Conservation (phyloP, 2,329 filamentous ascomycete genomes). For the Alternaria postmessia region DNA sequence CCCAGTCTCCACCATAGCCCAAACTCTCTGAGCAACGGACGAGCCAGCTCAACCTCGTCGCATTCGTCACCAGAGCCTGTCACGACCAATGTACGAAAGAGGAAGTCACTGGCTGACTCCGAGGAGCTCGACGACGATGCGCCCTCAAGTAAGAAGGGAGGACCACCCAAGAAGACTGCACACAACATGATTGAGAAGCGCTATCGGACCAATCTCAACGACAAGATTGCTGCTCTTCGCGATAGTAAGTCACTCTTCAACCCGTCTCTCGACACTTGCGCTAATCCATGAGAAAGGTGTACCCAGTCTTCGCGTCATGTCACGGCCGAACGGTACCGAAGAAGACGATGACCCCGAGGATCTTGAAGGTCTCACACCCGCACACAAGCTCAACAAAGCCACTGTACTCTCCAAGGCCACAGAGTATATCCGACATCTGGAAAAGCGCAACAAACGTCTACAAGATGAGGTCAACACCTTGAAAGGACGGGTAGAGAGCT, state of each 20-base stretch:
- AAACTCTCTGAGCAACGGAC: slow-evolving; percentile 42
- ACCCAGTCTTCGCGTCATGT: slow-evolving; percentile 85
- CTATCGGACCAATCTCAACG: slow-evolving; percentile 94
- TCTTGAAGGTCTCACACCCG: slow-evolving; percentile 72
- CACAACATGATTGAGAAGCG: slow-evolving; percentile 99
- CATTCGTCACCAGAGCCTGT: slow-evolving; percentile 70
- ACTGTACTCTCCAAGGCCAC: slow-evolving; percentile 95
- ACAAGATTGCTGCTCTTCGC: slow-evolving; percentile 91
- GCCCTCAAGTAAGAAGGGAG: slow-evolving; percentile 61
- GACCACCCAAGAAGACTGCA: slow-evolving; percentile 82
- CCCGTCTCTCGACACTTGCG: not conserved
- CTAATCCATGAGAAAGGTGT: slow-evolving; percentile 57
- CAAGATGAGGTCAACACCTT: slow-evolving; percentile 81
- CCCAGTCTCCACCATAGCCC: slow-evolving; percentile 52
- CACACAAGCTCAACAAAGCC: slow-evolving; percentile 97
- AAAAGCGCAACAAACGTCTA: slow-evolving; percentile 85
- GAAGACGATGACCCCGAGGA: slow-evolving; percentile 85
- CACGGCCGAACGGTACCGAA: slow-evolving; percentile 65
- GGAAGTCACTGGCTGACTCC: slow-evolving; percentile 57
- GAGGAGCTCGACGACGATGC: slow-evolving; percentile 67
- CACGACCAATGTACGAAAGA: slow-evolving; percentile 42
- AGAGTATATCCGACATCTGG: slow-evolving; percentile 92
- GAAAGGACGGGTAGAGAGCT: slow-evolving; percentile 72
- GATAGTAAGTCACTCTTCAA: slow-evolving; percentile 64
- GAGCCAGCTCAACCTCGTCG: slow-evolving; percentile 55